Evolutionary conservation across 371 early-diverging fungal genomes (phyloP).

Genomic region (Saksenaea oblongispora): DNA sequence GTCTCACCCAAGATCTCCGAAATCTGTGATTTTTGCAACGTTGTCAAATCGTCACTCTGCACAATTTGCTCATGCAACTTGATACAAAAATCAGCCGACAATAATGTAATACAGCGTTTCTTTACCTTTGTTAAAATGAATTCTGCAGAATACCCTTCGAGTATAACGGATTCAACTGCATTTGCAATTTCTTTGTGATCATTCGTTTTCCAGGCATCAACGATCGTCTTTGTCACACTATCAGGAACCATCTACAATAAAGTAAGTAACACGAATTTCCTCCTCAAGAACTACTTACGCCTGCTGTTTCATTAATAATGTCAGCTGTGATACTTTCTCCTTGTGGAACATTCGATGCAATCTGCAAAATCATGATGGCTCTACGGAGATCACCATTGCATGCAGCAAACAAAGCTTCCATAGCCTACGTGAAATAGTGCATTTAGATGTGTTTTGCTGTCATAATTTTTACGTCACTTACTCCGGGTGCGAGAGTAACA

Average conservation of each 20-base stretch:
- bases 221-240: constrained; percentile 54
- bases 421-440: constrained; percentile 45
- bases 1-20: constrained; percentile 59
- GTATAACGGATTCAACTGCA: constrained; percentile 55
- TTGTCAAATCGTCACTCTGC: constrained; percentile 57
- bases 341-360: constrained; percentile 68
- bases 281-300: constrained; percentile 47
- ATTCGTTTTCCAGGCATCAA: constrained; percentile 49
- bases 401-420: constrained; percentile 71
- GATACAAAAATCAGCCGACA: not conserved
- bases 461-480: constrained; percentile 9
- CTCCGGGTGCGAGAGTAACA: constrained; percentile 54
- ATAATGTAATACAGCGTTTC: not conserved
- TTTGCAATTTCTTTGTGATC: constrained; percentile 45
- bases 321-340: constrained; percentile 49
- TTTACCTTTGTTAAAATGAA: constrained; percentile 70
- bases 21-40: constrained; percentile 74
- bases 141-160: constrained; percentile 77
- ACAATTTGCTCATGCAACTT: constrained; percentile 63
- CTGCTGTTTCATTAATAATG: constrained; percentile 81
- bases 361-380: constrained; percentile 92
- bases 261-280: not conserved
- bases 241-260: constrained; percentile 59
- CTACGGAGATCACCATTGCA: constrained; percentile 93
- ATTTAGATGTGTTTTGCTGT: not conserved